phyloP scores from a whole-genome alignment of 441 rosid species.

The Macaranga tanarius region DNA sequence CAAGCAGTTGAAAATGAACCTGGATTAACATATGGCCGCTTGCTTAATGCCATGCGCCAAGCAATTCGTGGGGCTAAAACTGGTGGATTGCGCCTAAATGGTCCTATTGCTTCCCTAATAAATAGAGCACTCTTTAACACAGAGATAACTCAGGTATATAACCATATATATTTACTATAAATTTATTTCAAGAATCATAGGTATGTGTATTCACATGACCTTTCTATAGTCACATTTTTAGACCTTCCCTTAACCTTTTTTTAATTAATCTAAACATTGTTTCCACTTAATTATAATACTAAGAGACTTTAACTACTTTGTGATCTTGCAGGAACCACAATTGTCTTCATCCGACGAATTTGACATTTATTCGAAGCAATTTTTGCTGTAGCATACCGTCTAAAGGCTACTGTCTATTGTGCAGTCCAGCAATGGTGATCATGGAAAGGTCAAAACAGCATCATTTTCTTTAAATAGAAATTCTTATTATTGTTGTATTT shows the following conservation, averaged over 20 bases:
- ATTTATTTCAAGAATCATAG: not conserved
- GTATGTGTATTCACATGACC: too few relatives aligned
- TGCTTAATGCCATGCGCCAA: constrained; percentile 53
- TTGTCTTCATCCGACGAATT: constrained; percentile 54
- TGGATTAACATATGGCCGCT: constrained; percentile 53
- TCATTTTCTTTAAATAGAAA: not conserved
- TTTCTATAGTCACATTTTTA: not conserved
- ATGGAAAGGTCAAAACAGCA: too few relatives aligned
- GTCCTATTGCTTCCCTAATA: constrained; percentile 38
- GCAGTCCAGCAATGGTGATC: not conserved
- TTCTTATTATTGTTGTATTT: too few relatives aligned
- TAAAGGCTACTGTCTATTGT: not conserved
- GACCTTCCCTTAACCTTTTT: not conserved
- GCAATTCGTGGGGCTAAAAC: constrained; percentile 48
- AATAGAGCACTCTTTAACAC: constrained; percentile 28
- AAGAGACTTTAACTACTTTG: not conserved
- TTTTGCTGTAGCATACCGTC: constrained; percentile 32
- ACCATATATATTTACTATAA: not conserved
- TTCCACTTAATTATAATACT: not conserved
- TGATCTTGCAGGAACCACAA: constrained; percentile 59
- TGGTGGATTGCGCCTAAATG: constrained; percentile 35
- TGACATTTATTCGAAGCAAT: constrained; percentile 48
- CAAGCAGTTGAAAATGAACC: constrained; percentile 65
- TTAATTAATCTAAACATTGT: not conserved
- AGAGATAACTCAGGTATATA: constrained; percentile 27